Conservation (phyloP, 306 rosid genomes). For the Luffa aegyptiaca region DNA sequence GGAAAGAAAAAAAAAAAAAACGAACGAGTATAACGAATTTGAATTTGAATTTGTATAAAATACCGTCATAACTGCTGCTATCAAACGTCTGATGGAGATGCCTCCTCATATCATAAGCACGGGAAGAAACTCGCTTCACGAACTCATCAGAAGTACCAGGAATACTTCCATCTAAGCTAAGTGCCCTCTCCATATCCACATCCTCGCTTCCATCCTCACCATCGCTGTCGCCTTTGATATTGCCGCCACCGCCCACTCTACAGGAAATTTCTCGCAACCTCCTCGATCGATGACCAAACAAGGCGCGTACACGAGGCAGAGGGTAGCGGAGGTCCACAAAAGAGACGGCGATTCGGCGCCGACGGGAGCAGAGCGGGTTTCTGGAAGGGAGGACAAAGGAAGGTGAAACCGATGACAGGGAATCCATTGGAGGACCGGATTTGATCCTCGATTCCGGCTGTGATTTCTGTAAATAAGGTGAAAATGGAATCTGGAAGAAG, state of each 20-base stretch:
- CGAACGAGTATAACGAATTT: neutral
- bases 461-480: neutral
- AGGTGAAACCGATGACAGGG: conserved; percentile 64
- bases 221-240: neutral
- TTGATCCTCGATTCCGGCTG: neutral
- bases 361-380: conserved; percentile 26
- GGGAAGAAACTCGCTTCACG: conserved; percentile 75
- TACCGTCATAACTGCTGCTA: conserved; percentile 90
- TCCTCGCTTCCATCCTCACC: conserved; percentile 29
- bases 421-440: conserved; percentile 45
- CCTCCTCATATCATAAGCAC: conserved; percentile 90
- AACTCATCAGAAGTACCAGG: conserved; percentile 75
- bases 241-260: conserved; percentile 16
- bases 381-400: conserved; percentile 57
- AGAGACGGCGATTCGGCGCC: conserved; percentile 18
- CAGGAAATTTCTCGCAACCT: conserved; percentile 22
- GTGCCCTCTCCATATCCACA: conserved; percentile 67
- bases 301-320: conserved; percentile 13
- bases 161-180: conserved; percentile 67
- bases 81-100: conserved; percentile 75
- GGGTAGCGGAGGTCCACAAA: conserved; percentile 13
- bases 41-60: neutral
- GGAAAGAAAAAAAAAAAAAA: neutral
- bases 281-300: conserved; percentile 9
- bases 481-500: neutral